These are phyloP conservation scores for Omphalea diandra DNA, from an alignment of 441 rosid species.

Conservation along the genomic window DNA sequence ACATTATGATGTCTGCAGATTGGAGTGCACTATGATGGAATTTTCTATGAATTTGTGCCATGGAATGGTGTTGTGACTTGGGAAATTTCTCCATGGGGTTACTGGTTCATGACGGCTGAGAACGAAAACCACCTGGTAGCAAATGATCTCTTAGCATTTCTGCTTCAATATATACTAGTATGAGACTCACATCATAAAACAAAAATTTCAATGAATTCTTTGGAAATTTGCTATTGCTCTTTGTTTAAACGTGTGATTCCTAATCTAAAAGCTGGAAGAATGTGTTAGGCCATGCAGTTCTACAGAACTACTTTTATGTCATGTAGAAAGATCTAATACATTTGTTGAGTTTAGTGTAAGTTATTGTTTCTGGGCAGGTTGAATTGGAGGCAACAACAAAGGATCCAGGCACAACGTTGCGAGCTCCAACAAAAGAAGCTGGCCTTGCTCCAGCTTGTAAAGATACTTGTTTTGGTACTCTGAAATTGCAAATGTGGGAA, in stretches of 20 bases:
- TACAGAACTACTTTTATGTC: background rate
- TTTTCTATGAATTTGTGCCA: conserved; percentile 87
- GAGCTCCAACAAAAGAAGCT: conserved; percentile 83
- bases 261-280: conserved; percentile 6
- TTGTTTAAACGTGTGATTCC: background rate
- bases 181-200: background rate
- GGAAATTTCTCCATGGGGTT: conserved; percentile 87
- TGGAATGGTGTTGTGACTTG: conserved; percentile 79
- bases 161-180: background rate
- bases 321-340: conserved; percentile 1
- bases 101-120: conserved; percentile 78
- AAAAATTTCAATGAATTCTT: background rate
- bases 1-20: conserved; percentile 41
- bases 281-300: background rate
- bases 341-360: background rate
- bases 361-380: conserved; percentile 44
- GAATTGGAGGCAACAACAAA: conserved; percentile 77
- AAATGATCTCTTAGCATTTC: too few species aligned
- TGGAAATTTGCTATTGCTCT: background rate
- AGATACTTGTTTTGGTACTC: conserved; percentile 71
- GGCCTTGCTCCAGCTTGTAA: conserved; percentile 89
- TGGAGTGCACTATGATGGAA: conserved; percentile 85
- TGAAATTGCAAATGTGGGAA: conserved; percentile 87
- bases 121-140: conserved; percentile 71
- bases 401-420: conserved; percentile 75